Base-by-base conservation (phyloP, 1,284 basidiomycete species). In the Pseudozyma sp. region DNA sequence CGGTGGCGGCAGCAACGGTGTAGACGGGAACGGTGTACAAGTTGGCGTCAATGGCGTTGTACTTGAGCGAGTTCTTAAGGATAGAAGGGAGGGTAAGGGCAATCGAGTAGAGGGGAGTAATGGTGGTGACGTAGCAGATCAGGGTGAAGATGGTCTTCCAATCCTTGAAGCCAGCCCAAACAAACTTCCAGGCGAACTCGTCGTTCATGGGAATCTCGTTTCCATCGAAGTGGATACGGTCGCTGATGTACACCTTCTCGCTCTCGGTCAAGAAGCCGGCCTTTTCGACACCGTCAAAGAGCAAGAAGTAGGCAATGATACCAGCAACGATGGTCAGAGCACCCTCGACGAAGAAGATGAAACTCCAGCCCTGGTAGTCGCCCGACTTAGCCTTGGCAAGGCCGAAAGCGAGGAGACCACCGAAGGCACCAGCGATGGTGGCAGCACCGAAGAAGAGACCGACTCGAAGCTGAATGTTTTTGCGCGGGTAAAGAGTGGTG, bases 321-420 rank as follows among this genome's bases (percentile, higher is more conserved):
- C 87, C 87, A 39, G 85, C 81, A 16, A 86, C 52, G 59, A 87
- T 85, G 1, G 87, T 87, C 0, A 87, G 86, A 19, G 86, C 83
- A 55, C 88, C 88, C 69, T 89, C 88, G 45, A 89, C 83, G 61
- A 88, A 84, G 83, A 89, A 89, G 25, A 78, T 73, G 40, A 52
- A 70, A 1, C 19, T 43, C 77, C 77, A 78, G 0, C 70, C 69
- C 21, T 70, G n/a, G 57, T 62, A 69, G 13, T 48, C 34, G 3
- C 63, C 70, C 0, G 55, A 51, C 2, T 79, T 79, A 77, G 86
- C 38, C 83, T 86, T 64, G 49, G 79, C 54, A 43, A 82, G 58
- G 50, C 71, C 61, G 72, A 76, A 64, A 58, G 76, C 63, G 31
- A 79, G 59, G 19, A 79, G 62, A 70, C 87, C 87, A 14, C 87